Evolutionary conservation across 1,284 basidiomycete genomes (phyloP).

Genomic region (Cryptococcus maquisensis): DNA sequence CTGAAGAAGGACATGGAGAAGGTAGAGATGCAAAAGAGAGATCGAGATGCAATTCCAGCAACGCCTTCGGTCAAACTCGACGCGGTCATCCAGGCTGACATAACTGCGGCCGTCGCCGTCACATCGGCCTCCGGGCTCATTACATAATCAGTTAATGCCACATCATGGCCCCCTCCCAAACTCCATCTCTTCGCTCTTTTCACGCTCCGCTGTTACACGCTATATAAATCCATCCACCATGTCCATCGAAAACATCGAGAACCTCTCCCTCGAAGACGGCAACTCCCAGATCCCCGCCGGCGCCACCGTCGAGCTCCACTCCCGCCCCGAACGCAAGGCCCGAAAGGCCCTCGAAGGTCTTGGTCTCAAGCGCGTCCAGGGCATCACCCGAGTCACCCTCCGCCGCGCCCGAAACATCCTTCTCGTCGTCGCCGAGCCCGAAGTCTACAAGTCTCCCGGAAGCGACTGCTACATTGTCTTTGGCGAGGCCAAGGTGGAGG

Average conservation of each 20-base stretch:
- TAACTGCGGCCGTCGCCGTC: too few species aligned
- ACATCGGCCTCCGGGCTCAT: too few species aligned
- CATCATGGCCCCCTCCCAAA: too few species aligned
- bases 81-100: too few species aligned
- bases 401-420: constrained; percentile 92
- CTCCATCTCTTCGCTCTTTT: background rate
- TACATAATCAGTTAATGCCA: too few species aligned
- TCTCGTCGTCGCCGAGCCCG: constrained; percentile 87
- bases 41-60: background rate
- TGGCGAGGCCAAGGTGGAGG: constrained; percentile 96
- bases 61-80: too few species aligned
- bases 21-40: background rate
- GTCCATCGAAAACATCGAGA: constrained; percentile 55
- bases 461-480: constrained; percentile 99
- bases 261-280: constrained; percentile 58
- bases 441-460: constrained; percentile 96
- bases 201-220: constrained; percentile 56
- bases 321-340: constrained; percentile 84
- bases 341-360: constrained; percentile 77
- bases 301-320: constrained; percentile 87
- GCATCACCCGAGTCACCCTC: constrained; percentile 92
- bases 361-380: constrained; percentile 84
- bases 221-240: constrained; percentile 47
- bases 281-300: constrained; percentile 62
- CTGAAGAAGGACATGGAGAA: constrained; percentile 21